Percentiles rank a stretch among this genome's conserved stretches.
Conservation (phyloP, 2,329 filamentous ascomycete species). For the Fusarium succisae region DNA sequence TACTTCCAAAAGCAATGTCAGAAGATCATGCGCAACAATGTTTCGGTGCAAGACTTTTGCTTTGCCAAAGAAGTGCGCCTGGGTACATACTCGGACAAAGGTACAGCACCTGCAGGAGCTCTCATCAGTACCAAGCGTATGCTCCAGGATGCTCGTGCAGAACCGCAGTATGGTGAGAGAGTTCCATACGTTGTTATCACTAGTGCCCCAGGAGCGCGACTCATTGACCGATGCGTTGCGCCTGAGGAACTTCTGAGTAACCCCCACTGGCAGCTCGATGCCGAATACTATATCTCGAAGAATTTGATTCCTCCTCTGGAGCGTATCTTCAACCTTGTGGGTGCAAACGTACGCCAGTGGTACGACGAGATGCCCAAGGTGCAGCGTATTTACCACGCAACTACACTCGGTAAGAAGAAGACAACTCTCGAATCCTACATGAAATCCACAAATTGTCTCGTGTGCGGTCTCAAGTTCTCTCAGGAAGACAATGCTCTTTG, state of each 20-base stretch:
- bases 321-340: slow-evolving; percentile 95
- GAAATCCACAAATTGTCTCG: slow-evolving; percentile 79
- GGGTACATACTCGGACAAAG: slow-evolving; percentile 82
- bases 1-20: slow-evolving; percentile 92
- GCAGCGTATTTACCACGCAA: slow-evolving; percentile 67
- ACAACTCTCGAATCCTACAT: slow-evolving; percentile 96
- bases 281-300: slow-evolving; percentile 96
- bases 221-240: slow-evolving; percentile 89
- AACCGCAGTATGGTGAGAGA: slow-evolving; percentile 94
- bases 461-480: slow-evolving; percentile 63
- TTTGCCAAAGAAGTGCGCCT: slow-evolving; percentile 93
- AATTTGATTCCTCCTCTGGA: slow-evolving; percentile 95
- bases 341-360: slow-evolving; percentile 90
- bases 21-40: slow-evolving; percentile 89
- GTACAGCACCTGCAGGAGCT: slow-evolving; percentile 84
- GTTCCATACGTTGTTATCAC: slow-evolving; percentile 94
- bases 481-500: slow-evolving; percentile 61
- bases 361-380: slow-evolving; percentile 97
- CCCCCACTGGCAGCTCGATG: slow-evolving; percentile 82
- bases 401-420: slow-evolving; percentile 53
- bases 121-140: slow-evolving; percentile 87
- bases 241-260: slow-evolving; percentile 84
- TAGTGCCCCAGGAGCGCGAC: slow-evolving; percentile 83
- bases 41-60: slow-evolving; percentile 95
- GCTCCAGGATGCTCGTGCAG: slow-evolving; percentile 84